Conservation (phyloP, 75 land plant species). For the Isoetes taiwanensis region DNA sequence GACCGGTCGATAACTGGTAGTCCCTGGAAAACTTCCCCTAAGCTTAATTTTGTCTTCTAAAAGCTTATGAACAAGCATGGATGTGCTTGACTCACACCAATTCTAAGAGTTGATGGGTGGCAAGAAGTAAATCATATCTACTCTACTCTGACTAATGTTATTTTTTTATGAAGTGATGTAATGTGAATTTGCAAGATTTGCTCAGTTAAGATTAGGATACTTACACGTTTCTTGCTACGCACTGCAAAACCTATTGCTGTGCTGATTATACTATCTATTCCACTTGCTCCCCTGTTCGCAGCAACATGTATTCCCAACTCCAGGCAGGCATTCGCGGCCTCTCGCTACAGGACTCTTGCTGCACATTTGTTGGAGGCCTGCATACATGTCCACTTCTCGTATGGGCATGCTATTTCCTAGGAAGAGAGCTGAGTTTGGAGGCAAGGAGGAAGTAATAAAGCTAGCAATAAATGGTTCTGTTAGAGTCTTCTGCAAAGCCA, state of each 20-base stretch:
- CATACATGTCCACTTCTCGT: conserved; percentile 87
- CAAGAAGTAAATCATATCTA: no score
- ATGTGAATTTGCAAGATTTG: no score
- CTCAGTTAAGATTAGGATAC: conserved; percentile 9
- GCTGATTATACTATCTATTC: conserved; percentile 93
- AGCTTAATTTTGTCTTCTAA: no score
- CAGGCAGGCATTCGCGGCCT: conserved; percentile 6
- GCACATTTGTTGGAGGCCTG: no score
- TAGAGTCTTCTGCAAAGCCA: conserved; percentile 32
- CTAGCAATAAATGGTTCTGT: conserved; percentile 80
- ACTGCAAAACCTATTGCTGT: conserved; percentile 89
- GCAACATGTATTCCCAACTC: conserved; percentile 31
- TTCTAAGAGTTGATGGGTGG: no score
- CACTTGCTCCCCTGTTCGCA: conserved; percentile 97
- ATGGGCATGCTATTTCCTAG: conserved; percentile 93
- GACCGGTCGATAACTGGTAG: no score
- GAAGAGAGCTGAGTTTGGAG: conserved; percentile 46
- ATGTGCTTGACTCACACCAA: no score
- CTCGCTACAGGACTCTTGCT: background rate
- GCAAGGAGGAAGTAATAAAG: conserved; percentile 29
- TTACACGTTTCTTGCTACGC: conserved; percentile 61
- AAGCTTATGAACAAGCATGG: no score
- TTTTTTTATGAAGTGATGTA: no score
- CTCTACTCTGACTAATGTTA: no score
- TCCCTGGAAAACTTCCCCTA: no score